Evolutionary conservation across 2,329 filamentous ascomycete species (phyloP), one percentile per base, ranked within the genome.

Genomic region (Golovinomyces cichoracearum): DNA sequence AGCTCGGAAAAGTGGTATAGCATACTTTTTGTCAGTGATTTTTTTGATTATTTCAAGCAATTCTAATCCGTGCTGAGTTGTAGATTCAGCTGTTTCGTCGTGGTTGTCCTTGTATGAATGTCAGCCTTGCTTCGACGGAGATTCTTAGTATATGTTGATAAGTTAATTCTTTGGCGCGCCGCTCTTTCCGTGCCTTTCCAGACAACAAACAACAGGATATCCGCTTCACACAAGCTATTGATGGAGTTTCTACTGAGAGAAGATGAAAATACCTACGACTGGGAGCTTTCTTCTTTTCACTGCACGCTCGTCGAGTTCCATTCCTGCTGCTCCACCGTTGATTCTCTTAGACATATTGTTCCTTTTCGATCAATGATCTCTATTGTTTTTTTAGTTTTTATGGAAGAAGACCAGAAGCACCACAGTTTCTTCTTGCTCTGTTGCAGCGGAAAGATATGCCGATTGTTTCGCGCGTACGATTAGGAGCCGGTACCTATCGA

Each of bases 21-120:
- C 73, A 58, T 70, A 88, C 83, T 72, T 82, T 66, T 92, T 92
- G 63, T 92, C 84, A 53, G 76, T 74, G 21, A 82, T 83, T 54
- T 74, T 71, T 56, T 78, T 78, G 58, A 93, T 73, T 59, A 78
- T 76, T 48, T 83, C 76, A 41, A 92, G 66, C 58, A 92, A 81
- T 54, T 71, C 73, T 56, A 83, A 65, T 33, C 84, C 84, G 57
- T 76, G 73, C 49, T 76, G 71, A 13, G 76, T 78, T 2, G 81
- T 86, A 15, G 76, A 76, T 60, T 81, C 76, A 48, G 65, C 63
- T 15, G 72, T 76, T 63, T 86, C 80, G 65, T 51, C 57, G 48
- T 50, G 48, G 3, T 19, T 13, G 48, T 57, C 54, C 54, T 57
- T 52, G 19, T 41, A 47, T 53, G 26, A 51, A 31, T 55, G 55